These are phyloP conservation scores for Cephaloascus fragrans DNA, from an alignment of 805 yeast genomes.

Conservation along the genomic window DNA sequence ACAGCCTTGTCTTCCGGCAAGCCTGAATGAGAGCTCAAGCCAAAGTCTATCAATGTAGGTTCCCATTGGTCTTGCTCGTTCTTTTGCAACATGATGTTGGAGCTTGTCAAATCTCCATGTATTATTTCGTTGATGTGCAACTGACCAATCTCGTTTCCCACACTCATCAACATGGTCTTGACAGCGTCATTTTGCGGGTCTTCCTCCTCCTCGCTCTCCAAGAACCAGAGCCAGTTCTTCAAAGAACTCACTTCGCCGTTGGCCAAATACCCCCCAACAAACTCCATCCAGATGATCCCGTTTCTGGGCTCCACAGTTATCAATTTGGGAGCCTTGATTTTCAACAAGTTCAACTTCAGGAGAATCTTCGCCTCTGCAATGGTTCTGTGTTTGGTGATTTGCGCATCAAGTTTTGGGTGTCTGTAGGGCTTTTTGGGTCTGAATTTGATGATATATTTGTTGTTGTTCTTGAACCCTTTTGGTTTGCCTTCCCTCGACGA, in stretches of 20 bases:
- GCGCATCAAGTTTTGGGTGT: slow-evolving; percentile 71
- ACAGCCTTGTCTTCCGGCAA: slow-evolving; percentile 92
- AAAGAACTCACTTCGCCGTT: slow-evolving; percentile 50
- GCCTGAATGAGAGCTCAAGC: slow-evolving; percentile 68
- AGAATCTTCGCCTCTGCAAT: slow-evolving; percentile 75
- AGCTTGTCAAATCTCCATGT: slow-evolving; percentile 92
- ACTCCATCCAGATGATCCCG: slow-evolving; percentile 88
- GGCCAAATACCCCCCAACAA: slow-evolving; percentile 46
- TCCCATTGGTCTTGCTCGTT: slow-evolving; percentile 6
- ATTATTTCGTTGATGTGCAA: slow-evolving; percentile 71
- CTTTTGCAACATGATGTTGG: slow-evolving; percentile 60
- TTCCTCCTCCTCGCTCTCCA: slow-evolving; percentile 22
- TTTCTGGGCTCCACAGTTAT: slow-evolving; percentile 66
- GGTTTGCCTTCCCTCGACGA: slow-evolving; percentile 16
- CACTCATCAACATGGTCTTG: slow-evolving; percentile 32
- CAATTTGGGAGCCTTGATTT: slow-evolving; percentile 62
- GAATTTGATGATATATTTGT: slow-evolving; percentile 59
- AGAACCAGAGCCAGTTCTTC: slow-evolving; percentile 66
- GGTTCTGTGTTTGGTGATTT: slow-evolving; percentile 73
- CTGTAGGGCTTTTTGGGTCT: slow-evolving; percentile 89
- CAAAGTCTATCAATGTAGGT: slow-evolving; percentile 83
- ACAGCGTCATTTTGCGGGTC: slow-evolving; percentile 23
- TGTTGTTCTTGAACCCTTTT: slow-evolving; percentile 11
- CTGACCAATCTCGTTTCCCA: slow-evolving; percentile 60
- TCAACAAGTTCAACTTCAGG: slow-evolving; percentile 41